Conservation (phyloP, 2,329 filamentous ascomycete genomes). For the Aschersonia sp. region DNA sequence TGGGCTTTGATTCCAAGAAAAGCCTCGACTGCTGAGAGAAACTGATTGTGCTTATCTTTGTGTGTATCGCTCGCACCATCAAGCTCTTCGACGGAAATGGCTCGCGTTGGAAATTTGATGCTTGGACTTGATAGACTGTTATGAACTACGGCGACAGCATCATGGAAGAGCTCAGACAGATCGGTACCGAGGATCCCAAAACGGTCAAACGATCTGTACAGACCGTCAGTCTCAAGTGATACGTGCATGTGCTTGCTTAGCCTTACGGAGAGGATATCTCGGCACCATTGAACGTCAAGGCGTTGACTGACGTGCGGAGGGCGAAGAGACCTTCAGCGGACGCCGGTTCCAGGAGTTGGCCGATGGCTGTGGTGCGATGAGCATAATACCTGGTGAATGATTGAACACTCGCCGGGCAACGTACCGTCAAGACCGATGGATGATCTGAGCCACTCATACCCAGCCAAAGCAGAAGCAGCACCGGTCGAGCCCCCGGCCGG, state of each 20-base stretch:
- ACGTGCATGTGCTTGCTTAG: background rate
- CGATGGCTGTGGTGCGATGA: constrained; percentile 5
- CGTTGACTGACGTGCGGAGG: constrained; percentile 9
- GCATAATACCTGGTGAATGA: too few relatives aligned
- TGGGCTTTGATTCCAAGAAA: constrained; percentile 8
- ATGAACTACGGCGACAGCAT: constrained; percentile 7
- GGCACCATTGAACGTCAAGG: constrained; percentile 5
- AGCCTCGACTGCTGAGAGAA: constrained; percentile 12
- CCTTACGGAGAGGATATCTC: constrained; percentile 10
- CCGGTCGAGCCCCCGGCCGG: constrained; percentile 22
- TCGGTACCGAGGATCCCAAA: constrained; percentile 11
- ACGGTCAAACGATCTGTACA: constrained; percentile 8
- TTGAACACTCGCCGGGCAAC: constrained; percentile 2
- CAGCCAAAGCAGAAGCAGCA: constrained; percentile 19
- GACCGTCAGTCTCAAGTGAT: background rate
- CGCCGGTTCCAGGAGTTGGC: constrained; percentile 8
- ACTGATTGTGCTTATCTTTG: constrained; percentile 6
- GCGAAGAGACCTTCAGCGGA: constrained; percentile 16
- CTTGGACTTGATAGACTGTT: background rate
- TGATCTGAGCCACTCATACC: constrained; percentile 26
- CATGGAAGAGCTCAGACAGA: constrained; percentile 10
- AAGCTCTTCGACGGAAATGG: constrained; percentile 15
- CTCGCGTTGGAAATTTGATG: constrained; percentile 4
- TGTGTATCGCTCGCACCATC: constrained; percentile 1
- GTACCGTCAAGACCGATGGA: constrained; percentile 22